A percentile compares a stretch with the other conserved stretches of the same genome.
phyloP scores from a whole-genome alignment of 176 grass and related monocot genomes.

The Aegilops bicornis region DNA sequence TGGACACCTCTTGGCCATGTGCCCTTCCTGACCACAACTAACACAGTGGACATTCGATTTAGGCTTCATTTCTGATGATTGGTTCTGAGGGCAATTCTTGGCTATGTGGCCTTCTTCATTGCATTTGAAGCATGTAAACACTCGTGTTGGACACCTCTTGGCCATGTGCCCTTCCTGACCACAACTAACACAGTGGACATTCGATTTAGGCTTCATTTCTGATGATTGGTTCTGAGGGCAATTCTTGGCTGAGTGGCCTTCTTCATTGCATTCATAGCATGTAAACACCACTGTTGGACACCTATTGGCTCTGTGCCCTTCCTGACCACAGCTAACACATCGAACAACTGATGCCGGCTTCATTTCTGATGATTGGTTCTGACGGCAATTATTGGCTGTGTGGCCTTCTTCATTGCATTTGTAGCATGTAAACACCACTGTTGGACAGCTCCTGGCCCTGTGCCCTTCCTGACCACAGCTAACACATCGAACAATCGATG shows the following conservation, averaged over 20 bases:
- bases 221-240: neutral
- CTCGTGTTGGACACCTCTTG: neutral
- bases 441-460: neutral
- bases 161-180: neutral
- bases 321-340: neutral
- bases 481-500: neutral
- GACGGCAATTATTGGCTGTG: neutral
- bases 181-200: neutral
- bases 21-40: neutral
- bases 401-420: constrained; percentile 1
- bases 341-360: neutral
- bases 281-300: neutral
- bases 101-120: neutral
- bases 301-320: neutral
- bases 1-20: neutral
- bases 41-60: neutral
- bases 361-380: neutral
- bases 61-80: neutral
- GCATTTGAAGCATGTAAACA: neutral
- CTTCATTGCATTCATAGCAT: neutral
- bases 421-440: neutral
- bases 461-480: neutral
- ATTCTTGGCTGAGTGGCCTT: neutral
- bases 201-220: neutral
- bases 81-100: neutral